phyloP scores from a whole-genome alignment of 2,329 filamentous ascomycete genomes.

The Microdochium nivale region DNA sequence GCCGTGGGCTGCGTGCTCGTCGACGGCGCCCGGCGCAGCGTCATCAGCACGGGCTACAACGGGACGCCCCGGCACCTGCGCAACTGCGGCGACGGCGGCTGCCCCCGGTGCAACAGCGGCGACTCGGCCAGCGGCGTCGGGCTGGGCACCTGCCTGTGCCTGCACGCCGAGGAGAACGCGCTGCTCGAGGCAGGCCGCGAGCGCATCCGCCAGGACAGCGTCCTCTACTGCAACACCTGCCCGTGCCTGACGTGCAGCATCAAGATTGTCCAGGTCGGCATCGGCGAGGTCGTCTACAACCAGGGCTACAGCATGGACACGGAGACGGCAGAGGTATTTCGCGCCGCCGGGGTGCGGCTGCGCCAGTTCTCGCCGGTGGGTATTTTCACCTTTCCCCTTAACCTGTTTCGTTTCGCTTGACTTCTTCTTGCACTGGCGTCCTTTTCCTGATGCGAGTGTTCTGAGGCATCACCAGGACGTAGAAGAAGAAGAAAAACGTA shows the following conservation, averaged over 20 bases:
- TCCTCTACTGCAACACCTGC: conserved; percentile 92
- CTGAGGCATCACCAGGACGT: too few species aligned
- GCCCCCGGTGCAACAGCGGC: conserved; percentile 74
- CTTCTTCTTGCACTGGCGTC: background rate
- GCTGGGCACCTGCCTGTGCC: conserved; percentile 81
- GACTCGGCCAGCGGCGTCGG: conserved; percentile 59
- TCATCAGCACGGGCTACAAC: conserved; percentile 95
- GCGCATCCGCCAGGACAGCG: conserved; percentile 71
- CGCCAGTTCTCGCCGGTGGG: conserved; percentile 81
- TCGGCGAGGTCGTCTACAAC: conserved; percentile 90
- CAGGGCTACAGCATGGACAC: conserved; percentile 92
- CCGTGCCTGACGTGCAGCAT: conserved; percentile 96
- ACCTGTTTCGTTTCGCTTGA: conserved; percentile 2
- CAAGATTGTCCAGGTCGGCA: conserved; percentile 96
- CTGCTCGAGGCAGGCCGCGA: conserved; percentile 89
- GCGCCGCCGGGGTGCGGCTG: conserved; percentile 73
- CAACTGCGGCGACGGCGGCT: conserved; percentile 92
- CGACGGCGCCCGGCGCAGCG: conserved; percentile 59
- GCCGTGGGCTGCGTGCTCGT: conserved; percentile 93
- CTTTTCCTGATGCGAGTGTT: too few species aligned
- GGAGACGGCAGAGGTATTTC: conserved; percentile 73
- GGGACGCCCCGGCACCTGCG: conserved; percentile 83
- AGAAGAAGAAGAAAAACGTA: too few species aligned
- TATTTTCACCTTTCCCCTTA: conserved; percentile 12
- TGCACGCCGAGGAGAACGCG: conserved; percentile 98